Evolutionary conservation across 139 green algal genomes (phyloP).

Genomic region (Chlamydomonas sp.): DNA sequence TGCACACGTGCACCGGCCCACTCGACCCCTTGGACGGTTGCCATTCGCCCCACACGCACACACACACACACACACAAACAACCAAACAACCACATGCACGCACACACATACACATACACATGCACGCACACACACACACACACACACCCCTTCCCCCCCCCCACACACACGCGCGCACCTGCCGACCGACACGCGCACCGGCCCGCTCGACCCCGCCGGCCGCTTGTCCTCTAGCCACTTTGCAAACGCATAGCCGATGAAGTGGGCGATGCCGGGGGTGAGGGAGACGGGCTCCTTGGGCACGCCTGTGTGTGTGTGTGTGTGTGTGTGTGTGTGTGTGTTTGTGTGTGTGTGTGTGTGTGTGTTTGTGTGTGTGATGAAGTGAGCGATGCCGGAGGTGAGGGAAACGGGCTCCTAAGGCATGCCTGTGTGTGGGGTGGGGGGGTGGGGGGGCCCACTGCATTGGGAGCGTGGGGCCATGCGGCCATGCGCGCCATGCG

Average conservation of each 20-base stretch:
- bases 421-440: too few relatives aligned
- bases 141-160: not conserved
- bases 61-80: not conserved
- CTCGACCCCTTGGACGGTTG: not conserved
- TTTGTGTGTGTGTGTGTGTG: conserved; percentile 1
- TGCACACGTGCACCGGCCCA: not conserved
- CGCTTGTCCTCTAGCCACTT: conserved; percentile 52
- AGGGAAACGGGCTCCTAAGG: too few relatives aligned
- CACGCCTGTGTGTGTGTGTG: conserved; percentile 44
- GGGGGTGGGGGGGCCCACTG: too few relatives aligned
- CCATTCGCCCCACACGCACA: not conserved
- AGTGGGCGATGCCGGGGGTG: conserved; percentile 56
- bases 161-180: not conserved
- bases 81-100: too few relatives aligned
- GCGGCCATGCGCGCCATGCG: not conserved
- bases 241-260: conserved; percentile 73
- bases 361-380: not conserved
- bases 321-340: too few relatives aligned
- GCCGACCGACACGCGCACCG: conserved; percentile 17
- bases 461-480: too few relatives aligned
- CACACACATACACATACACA: not conserved
- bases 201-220: conserved; percentile 22
- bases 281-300: conserved; percentile 65
- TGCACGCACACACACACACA: not conserved
- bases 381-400: not conserved